These are phyloP conservation scores for Coelastrella sp. DNA, from an alignment of 139 green algal genomes.

Conservation along the genomic window DNA sequence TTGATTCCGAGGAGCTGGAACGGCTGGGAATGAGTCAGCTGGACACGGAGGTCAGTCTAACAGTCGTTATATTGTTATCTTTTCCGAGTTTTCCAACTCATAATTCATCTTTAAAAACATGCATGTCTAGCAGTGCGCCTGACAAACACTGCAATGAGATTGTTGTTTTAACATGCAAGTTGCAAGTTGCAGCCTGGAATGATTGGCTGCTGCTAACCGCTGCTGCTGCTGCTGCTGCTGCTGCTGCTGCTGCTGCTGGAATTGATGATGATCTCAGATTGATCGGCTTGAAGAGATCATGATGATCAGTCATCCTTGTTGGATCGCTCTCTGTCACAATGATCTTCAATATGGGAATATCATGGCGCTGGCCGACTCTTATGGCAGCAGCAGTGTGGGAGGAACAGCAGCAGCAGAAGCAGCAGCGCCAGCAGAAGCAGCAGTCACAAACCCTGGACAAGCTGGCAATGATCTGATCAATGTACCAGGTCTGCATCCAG, in stretches of 20 bases:
- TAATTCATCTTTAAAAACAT: too few species aligned
- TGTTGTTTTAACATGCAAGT: too few species aligned
- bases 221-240: not conserved
- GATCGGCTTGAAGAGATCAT: slow-evolving; percentile 4
- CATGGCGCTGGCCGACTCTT: slow-evolving; percentile 45
- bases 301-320: slow-evolving; percentile 41
- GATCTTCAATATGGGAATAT: slow-evolving; percentile 86
- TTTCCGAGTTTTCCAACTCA: too few species aligned
- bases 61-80: not conserved
- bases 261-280: slow-evolving; percentile 44
- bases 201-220: not conserved
- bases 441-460: not conserved
- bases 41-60: not conserved
- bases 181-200: too few species aligned
- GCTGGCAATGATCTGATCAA: too few species aligned
- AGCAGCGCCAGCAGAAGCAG: slow-evolving; percentile 28
- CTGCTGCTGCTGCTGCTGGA: not conserved
- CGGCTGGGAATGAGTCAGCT: not conserved
- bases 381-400: too few species aligned
- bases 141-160: too few species aligned
- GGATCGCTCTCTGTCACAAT: slow-evolving; percentile 76
- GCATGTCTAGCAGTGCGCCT: too few species aligned
- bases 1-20: not conserved
- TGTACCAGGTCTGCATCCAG: too few species aligned
- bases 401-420: slow-evolving; percentile 5